Conservation (phyloP, 768 basidiomycete species). For the Ramaria sp. region DNA sequence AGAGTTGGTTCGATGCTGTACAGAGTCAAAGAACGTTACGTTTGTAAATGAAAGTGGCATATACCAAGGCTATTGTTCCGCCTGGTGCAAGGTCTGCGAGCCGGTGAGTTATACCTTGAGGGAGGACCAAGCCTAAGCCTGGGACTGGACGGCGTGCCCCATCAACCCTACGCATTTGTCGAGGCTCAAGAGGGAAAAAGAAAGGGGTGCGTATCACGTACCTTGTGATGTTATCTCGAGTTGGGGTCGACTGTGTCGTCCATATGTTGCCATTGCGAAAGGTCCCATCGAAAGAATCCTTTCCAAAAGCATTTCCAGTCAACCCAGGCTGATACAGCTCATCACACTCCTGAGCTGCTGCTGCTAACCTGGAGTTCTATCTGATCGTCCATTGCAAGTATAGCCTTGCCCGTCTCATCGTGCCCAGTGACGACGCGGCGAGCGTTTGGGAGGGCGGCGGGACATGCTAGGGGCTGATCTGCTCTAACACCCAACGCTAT, state of each 20-base stretch:
- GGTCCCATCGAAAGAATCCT: not conserved
- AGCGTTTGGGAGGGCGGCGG: conserved; percentile 12
- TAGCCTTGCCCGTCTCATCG: conserved; percentile 29
- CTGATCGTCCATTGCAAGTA: conserved; percentile 28
- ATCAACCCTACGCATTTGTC: conserved; percentile 32
- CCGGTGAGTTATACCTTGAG: conserved; percentile 36
- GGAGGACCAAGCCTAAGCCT: conserved; percentile 34
- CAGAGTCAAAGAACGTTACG: conserved; percentile 21
- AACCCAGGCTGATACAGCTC: too few species aligned
- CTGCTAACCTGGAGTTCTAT: conserved; percentile 16
- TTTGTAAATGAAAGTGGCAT: conserved; percentile 6
- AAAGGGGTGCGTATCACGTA: conserved; percentile 14
- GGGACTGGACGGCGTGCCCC: conserved; percentile 30
- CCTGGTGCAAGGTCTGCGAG: conserved; percentile 49
- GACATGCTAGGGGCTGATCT: not conserved
- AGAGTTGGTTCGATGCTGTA: conserved; percentile 37
- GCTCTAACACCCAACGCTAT: too few species aligned
- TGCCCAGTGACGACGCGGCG: conserved; percentile 46
- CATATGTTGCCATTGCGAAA: conserved; percentile 33
- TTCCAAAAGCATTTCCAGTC: too few species aligned
- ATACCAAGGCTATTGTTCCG: conserved; percentile 37
- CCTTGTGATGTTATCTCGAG: conserved; percentile 43
- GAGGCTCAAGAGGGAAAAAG: too few species aligned
- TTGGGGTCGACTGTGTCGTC: conserved; percentile 41
- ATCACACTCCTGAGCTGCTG: not conserved